Percentiles rank a stretch among this genome's conserved stretches.
Conservation (phyloP, 306 rosid species). For the Aeschynomene evenia region DNA sequence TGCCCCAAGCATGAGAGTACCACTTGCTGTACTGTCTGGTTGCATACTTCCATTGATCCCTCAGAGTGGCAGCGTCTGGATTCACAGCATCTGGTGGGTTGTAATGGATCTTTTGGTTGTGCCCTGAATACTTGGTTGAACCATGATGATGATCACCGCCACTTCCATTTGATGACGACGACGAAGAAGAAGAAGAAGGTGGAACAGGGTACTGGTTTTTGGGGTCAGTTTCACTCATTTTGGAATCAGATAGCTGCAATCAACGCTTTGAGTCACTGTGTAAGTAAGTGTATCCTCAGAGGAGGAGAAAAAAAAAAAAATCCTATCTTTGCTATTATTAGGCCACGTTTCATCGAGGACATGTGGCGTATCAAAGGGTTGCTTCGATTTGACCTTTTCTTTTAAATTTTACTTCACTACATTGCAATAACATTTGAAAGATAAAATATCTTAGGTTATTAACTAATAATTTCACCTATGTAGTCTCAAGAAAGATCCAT, state of each 20-base stretch:
- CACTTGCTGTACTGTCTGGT: conserved; percentile 68
- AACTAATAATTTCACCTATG: background rate
- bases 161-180: conserved; percentile 13
- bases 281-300: too few relatives aligned
- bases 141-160: conserved; percentile 10
- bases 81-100: conserved; percentile 70
- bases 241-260: background rate
- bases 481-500: background rate
- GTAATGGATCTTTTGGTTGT: conserved; percentile 33
- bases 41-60: conserved; percentile 88
- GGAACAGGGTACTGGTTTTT: conserved; percentile 25
- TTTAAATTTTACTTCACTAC: background rate
- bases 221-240: conserved; percentile 42
- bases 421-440: background rate
- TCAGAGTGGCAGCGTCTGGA: conserved; percentile 79
- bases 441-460: background rate
- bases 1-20: conserved; percentile 97
- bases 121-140: conserved; percentile 29
- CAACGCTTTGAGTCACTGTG: background rate
- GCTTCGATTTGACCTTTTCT: background rate
- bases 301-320: too few relatives aligned
- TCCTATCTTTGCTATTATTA: too few relatives aligned
- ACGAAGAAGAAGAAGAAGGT: conserved; percentile 31
- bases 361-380: background rate
- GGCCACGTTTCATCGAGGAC: background rate